phyloP scores from a whole-genome alignment of 371 early-diverging fungal genomes.

The Parasitella parasitica region DNA sequence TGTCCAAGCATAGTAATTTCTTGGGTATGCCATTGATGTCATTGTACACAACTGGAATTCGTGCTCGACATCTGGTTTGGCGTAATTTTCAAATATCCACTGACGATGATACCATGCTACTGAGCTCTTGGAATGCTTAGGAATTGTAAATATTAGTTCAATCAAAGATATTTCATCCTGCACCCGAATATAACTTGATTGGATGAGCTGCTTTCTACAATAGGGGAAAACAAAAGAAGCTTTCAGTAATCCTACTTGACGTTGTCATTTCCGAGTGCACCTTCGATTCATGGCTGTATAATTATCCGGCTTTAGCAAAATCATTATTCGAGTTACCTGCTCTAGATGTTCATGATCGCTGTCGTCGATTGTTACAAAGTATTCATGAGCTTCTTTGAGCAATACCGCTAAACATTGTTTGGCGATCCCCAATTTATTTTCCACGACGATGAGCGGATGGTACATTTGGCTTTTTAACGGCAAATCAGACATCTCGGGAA shows the following conservation, averaged over 20 bases:
- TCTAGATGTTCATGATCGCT: conserved; percentile 6
- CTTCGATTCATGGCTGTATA: conserved; percentile 58
- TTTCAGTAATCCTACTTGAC: too few relatives aligned
- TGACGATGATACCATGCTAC: conserved; percentile 61
- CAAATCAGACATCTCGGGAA: conserved; percentile 19
- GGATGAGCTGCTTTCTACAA: conserved; percentile 46
- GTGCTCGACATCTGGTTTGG: conserved; percentile 18
- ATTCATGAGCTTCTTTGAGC: conserved; percentile 27
- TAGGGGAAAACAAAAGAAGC: background rate
- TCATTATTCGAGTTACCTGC: conserved; percentile 36
- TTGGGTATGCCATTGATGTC: conserved; percentile 45
- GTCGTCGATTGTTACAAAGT: conserved; percentile 5
- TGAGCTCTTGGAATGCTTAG: conserved; percentile 56
- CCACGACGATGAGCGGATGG: conserved; percentile 35
- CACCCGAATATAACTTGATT: conserved; percentile 23
- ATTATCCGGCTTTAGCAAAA: conserved; percentile 56
- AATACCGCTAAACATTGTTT: conserved; percentile 3
- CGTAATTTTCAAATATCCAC: conserved; percentile 4
- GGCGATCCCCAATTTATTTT: conserved; percentile 37
- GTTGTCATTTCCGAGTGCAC: too few relatives aligned
- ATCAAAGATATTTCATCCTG: conserved; percentile 39
- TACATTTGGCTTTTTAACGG: conserved; percentile 24
- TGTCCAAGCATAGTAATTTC: conserved; percentile 61
- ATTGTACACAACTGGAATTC: conserved; percentile 41
- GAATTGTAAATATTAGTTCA: conserved; percentile 51